phyloP scores from a whole-genome alignment of 352 stramenopile species.

The Pythium aquatile region DNA sequence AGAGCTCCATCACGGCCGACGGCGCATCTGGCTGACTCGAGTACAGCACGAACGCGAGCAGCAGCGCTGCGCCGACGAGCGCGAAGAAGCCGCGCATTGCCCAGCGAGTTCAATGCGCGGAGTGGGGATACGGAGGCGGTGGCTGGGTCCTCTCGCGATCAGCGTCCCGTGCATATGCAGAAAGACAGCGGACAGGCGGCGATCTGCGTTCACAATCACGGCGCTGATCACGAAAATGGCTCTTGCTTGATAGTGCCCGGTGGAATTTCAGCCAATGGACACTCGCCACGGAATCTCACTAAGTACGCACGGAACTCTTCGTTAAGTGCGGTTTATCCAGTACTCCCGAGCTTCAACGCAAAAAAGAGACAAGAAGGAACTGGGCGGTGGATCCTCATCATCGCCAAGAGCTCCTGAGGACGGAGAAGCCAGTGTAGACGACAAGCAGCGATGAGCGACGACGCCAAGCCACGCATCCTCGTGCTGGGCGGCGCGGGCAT shows the following conservation, averaged over 20 bases:
- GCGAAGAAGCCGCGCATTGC: constrained; percentile 52
- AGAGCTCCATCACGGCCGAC: constrained; percentile 47
- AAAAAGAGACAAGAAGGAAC: neutral
- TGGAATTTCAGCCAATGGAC: neutral
- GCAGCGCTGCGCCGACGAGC: constrained; percentile 44
- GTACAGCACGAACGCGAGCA: constrained; percentile 50
- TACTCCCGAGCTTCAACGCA: neutral
- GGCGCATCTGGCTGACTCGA: constrained; percentile 51
- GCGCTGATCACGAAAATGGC: neutral
- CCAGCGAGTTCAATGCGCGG: neutral
- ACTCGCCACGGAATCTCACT: neutral
- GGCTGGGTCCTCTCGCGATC: neutral
- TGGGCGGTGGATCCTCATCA: neutral
- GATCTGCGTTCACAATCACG: neutral
- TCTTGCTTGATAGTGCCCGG: neutral
- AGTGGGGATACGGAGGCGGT: neutral
- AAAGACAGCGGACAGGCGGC: neutral
- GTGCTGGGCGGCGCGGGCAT: constrained; percentile 84
- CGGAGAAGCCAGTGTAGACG: no score
- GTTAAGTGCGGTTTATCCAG: constrained; percentile 12
- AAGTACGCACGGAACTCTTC: constrained; percentile 5
- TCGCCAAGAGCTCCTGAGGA: neutral
- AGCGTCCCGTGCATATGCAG: neutral
- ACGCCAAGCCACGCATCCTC: constrained; percentile 66
- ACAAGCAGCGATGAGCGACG: constrained; percentile 19